Evolutionary conservation across 768 basidiomycete species (phyloP).

Genomic region (Peribolospora baueri): DNA sequence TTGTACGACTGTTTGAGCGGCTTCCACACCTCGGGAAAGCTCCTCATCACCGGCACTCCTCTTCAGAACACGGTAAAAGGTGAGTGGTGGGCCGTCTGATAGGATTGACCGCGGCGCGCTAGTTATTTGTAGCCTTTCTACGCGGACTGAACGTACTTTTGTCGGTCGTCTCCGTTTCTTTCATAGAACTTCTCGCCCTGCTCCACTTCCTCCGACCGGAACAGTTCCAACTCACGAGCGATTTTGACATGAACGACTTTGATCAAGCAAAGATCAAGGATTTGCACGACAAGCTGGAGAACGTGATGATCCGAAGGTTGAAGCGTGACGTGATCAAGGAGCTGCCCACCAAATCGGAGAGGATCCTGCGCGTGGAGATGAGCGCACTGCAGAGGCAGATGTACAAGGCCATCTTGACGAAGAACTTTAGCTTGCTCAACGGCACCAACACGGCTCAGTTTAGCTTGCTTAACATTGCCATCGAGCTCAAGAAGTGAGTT

Average conservation of each 20-base stretch:
- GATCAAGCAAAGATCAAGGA: constrained; percentile 45
- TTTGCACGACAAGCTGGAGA: constrained; percentile 72
- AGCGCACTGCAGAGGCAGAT: constrained; percentile 56
- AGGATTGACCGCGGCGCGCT: too few species aligned
- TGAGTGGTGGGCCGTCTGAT: constrained; percentile 17
- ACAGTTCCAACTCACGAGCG: constrained; percentile 78
- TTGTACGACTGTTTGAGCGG: constrained; percentile 77
- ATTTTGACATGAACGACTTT: constrained; percentile 60
- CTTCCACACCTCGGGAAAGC: constrained; percentile 71
- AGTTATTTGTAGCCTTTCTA: neutral
- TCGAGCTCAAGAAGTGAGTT: constrained; percentile 72
- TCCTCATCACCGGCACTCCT: constrained; percentile 94
- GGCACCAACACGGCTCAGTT: constrained; percentile 53
- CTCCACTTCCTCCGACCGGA: constrained; percentile 99
- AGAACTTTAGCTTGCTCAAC: constrained; percentile 82
- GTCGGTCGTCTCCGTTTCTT: constrained; percentile 1
- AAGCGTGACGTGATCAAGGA: constrained; percentile 93
- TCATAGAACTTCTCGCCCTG: constrained; percentile 63
- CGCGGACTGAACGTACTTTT: neutral
- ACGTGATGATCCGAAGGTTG: constrained; percentile 76
- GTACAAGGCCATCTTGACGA: constrained; percentile 94
- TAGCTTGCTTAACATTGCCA: constrained; percentile 89
- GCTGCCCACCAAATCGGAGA: constrained; percentile 90
- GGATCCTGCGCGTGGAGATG: constrained; percentile 94
- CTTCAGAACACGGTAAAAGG: constrained; percentile 98